These are phyloP conservation scores for Brassica hybrid DNA, from an alignment of 441 rosid species.

Conservation along the genomic window DNA sequence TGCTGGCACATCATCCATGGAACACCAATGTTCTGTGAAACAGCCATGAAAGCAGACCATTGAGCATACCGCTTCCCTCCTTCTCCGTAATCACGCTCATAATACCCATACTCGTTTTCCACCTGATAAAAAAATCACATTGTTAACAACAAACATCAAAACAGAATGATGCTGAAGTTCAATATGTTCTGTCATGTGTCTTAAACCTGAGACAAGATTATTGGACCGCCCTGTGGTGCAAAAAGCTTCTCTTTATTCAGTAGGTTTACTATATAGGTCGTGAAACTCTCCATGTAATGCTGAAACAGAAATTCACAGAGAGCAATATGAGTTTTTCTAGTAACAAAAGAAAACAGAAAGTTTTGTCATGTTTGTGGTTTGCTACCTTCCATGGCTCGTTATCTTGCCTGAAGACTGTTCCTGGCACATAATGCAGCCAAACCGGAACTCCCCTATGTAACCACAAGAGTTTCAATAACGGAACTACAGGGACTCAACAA, in stretches of 20 bases:
- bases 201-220: conserved; percentile 89
- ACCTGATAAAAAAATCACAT: conserved; percentile 50
- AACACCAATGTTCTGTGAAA: conserved; percentile 82
- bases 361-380: not conserved
- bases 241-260: conserved; percentile 95
- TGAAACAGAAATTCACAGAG: conserved; percentile 38
- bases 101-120: conserved; percentile 88
- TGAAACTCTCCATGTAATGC: conserved; percentile 90
- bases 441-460: conserved; percentile 79
- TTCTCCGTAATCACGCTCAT: conserved; percentile 73
- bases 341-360: not conserved
- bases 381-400: conserved; percentile 81
- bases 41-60: conserved; percentile 98
- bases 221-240: conserved; percentile 97
- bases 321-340: conserved; percentile 13
- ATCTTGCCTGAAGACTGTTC: conserved; percentile 86
- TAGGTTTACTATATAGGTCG: conserved; percentile 69
- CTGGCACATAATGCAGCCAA: conserved; percentile 93
- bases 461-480: conserved; percentile 34
- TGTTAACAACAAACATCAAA: not conserved
- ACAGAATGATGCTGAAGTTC: not conserved
- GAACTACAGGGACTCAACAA: not conserved
- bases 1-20: conserved; percentile 99
- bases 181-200: conserved; percentile 14
- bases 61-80: conserved; percentile 80